Conservation (phyloP, 2,329 filamentous ascomycete genomes). For the Talaromyces amestolkiae region DNA sequence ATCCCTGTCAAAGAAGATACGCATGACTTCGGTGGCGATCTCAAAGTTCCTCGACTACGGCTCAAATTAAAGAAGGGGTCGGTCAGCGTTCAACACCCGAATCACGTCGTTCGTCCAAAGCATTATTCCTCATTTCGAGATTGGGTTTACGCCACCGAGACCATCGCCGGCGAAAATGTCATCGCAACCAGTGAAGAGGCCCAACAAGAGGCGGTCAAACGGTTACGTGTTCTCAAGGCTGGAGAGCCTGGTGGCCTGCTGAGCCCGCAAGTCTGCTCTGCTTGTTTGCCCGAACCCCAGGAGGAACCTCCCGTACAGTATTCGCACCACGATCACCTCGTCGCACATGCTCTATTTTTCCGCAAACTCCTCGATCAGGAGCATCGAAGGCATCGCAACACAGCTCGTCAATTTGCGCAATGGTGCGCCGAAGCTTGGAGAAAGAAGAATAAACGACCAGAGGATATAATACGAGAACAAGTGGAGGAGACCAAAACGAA, state of each 20-base stretch:
- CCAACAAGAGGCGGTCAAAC: constrained; percentile 64
- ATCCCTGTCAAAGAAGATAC: constrained; percentile 24
- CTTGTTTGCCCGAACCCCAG: constrained; percentile 69
- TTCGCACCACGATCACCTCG: constrained; percentile 81
- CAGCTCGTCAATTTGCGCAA: constrained; percentile 73
- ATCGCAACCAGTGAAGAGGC: constrained; percentile 59
- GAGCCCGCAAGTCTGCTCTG: constrained; percentile 65
- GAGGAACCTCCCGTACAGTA: constrained; percentile 77
- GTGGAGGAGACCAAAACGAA: constrained; percentile 63
- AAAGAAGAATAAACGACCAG: constrained; percentile 48
- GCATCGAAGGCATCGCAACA: constrained; percentile 70
- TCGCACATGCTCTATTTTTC: constrained; percentile 76
- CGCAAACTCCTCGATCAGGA: constrained; percentile 76
- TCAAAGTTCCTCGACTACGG: constrained; percentile 33
- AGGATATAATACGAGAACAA: constrained; percentile 79
- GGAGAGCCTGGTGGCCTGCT: constrained; percentile 72
- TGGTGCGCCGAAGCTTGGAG: constrained; percentile 44
- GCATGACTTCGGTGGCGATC: constrained; percentile 12
- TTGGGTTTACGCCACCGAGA: constrained; percentile 59
- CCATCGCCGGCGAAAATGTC: constrained; percentile 44
- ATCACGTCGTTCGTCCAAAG: constrained; percentile 46
- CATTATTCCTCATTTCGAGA: constrained; percentile 58
- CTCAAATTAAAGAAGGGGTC: constrained; percentile 54
- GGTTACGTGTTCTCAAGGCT: constrained; percentile 69
- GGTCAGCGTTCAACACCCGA: constrained; percentile 52